Evolutionary conservation across 2,329 filamentous ascomycete genomes (phyloP).

Genomic region (Coniochaeta prunicola): DNA sequence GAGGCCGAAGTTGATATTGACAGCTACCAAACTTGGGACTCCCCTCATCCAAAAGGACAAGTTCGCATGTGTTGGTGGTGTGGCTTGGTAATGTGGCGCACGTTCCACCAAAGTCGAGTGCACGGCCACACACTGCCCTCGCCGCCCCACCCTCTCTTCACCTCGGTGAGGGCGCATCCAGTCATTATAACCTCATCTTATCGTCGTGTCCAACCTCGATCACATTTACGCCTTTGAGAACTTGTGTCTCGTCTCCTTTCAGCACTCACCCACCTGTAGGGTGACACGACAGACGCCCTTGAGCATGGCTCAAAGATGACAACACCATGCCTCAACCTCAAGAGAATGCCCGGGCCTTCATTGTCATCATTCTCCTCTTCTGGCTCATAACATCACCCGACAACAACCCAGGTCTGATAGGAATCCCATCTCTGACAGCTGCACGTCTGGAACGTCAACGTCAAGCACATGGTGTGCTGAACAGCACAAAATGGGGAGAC

Average conservation of each 20-base stretch:
- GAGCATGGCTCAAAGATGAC: neutral
- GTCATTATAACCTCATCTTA: neutral
- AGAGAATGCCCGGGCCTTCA: slow-evolving; percentile 35
- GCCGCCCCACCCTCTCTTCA: neutral
- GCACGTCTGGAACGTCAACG: slow-evolving; percentile 45
- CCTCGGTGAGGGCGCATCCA: neutral
- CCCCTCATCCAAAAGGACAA: slow-evolving; percentile 7
- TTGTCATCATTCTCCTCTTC: slow-evolving; percentile 35
- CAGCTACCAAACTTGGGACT: neutral
- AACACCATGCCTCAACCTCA: slow-evolving; percentile 36
- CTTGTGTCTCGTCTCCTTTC: too few relatives aligned
- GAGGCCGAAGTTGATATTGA: slow-evolving; percentile 2
- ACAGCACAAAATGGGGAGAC: slow-evolving; percentile 52
- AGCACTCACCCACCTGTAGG: too few relatives aligned
- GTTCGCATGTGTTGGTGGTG: slow-evolving; percentile 7
- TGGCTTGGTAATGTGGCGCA: neutral
- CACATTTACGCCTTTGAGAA: too few relatives aligned
- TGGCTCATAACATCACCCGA: slow-evolving; percentile 37
- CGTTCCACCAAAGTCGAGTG: neutral
- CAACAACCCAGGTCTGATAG: slow-evolving; percentile 31
- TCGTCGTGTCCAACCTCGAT: neutral
- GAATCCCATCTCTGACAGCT: slow-evolving; percentile 31
- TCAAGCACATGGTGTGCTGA: slow-evolving; percentile 44
- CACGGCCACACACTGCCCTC: neutral
- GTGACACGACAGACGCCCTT: neutral